Evolutionary conservation across 331 rosid genomes (phyloP).

Genomic region (Malus hybrid): DNA sequence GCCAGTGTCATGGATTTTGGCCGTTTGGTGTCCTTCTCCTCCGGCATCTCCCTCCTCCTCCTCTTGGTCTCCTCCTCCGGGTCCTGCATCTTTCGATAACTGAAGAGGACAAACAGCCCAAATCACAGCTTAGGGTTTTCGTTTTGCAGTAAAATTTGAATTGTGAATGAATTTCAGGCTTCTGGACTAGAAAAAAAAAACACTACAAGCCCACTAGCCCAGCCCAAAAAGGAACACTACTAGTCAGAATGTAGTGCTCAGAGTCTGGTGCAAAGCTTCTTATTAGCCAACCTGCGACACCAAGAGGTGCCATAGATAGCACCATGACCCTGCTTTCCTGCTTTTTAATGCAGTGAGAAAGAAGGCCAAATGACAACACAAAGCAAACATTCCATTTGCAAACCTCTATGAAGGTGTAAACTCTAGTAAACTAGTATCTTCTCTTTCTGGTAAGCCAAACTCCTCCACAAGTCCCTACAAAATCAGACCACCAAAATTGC

Average conservation of each 20-base stretch:
- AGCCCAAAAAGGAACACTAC: no score
- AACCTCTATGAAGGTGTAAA: constrained; percentile 88
- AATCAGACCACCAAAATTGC: neutral
- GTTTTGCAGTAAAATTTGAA: no score
- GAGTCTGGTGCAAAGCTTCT: constrained; percentile 73
- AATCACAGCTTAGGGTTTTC: no score
- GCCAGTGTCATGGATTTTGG: no score
- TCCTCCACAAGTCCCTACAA: constrained; percentile 84
- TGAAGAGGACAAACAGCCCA: no score
- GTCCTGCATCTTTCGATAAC: no score
- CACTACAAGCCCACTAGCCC: no score
- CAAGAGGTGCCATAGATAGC: constrained; percentile 44
- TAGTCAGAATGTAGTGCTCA: neutral
- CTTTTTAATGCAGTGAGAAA: constrained; percentile 69
- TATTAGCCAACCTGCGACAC: constrained; percentile 43
- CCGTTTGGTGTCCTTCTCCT: no score
- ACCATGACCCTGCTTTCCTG: constrained; percentile 95
- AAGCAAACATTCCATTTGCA: constrained; percentile 93
- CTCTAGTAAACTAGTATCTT: constrained; percentile 32
- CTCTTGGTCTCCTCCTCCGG: no score
- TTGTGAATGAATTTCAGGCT: no score
- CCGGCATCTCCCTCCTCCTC: no score
- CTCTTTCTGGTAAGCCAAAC: constrained; percentile 62
- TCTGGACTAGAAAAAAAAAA: no score
- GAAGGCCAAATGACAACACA: constrained; percentile 98